Percentiles rank a stretch among this genome's conserved stretches.
Conservation (phyloP, 768 basidiomycete genomes). For the Dioszegia aurantiaca region DNA sequence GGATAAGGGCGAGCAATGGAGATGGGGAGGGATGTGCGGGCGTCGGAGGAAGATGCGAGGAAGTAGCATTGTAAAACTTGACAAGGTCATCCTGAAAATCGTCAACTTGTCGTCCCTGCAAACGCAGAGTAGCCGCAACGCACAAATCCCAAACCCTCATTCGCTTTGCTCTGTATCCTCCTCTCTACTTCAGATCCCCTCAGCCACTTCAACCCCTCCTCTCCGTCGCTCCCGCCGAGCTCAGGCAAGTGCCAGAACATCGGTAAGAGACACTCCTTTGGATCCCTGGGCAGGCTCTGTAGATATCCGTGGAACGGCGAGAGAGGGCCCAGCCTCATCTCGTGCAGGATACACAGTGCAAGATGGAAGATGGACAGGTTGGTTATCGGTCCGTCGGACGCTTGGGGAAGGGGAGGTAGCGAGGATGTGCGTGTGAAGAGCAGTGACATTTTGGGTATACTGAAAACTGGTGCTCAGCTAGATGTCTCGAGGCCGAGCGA, state of each 20-base stretch:
- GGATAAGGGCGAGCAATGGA: conserved; percentile 54
- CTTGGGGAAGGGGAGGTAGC: conserved; percentile 8
- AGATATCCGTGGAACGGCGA: conserved; percentile 53
- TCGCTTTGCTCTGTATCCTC: conserved; percentile 29
- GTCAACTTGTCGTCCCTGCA: neutral
- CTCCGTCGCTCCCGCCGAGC: conserved; percentile 36
- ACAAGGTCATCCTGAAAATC: conserved; percentile 5
- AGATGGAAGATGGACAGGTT: conserved; percentile 40
- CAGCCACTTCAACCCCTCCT: conserved; percentile 38
- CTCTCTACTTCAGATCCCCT: conserved; percentile 45
- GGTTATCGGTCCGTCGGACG: neutral
- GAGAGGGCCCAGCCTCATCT: conserved; percentile 37
- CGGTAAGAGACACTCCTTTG: conserved; percentile 36
- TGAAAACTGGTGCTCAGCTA: conserved; percentile 30
- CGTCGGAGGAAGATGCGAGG: conserved; percentile 22
- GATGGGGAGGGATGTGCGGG: conserved; percentile 21
- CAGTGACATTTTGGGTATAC: conserved; percentile 39
- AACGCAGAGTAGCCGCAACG: neutral
- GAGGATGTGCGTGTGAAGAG: conserved; percentile 39
- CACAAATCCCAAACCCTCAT: conserved; percentile 32
- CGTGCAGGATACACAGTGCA: conserved; percentile 49
- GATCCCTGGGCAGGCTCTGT: conserved; percentile 45
- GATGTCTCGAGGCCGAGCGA: neutral
- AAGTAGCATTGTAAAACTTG: conserved; percentile 1
- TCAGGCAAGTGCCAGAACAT: conserved; percentile 50